phyloP scores from a whole-genome alignment of 2,329 filamentous ascomycete genomes.

The Colletotrichum limetticola region DNA sequence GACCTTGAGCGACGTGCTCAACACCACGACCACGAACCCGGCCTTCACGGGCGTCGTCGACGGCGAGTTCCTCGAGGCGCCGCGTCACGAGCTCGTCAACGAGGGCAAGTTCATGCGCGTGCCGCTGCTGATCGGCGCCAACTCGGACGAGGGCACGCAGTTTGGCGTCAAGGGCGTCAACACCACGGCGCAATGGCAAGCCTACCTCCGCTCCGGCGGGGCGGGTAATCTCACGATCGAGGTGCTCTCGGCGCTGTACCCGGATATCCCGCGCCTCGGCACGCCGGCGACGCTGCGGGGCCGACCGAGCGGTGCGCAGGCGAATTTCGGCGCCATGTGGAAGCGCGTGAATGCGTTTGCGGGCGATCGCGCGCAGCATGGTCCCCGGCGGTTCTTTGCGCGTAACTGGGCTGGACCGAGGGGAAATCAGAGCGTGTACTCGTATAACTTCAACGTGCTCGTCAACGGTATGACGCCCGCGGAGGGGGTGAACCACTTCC shows the following conservation, averaged over 20 bases:
- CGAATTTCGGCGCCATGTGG: constrained; percentile 56
- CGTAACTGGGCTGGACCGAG: constrained; percentile 60
- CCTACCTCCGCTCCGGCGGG: constrained; percentile 45
- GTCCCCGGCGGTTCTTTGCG: constrained; percentile 62
- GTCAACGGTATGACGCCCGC: constrained; percentile 34
- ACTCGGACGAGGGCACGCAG: constrained; percentile 71
- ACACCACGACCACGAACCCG: constrained; percentile 38
- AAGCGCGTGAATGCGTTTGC: constrained; percentile 64
- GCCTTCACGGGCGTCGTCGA: constrained; percentile 45
- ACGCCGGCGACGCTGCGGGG: constrained; percentile 56
- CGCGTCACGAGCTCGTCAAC: constrained; percentile 62
- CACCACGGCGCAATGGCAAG: constrained; percentile 62
- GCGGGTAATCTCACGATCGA: constrained; percentile 43
- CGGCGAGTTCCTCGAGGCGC: constrained; percentile 51
- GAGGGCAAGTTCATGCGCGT: constrained; percentile 71
- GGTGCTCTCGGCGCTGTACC: constrained; percentile 57
- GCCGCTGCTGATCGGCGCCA: constrained; percentile 71
- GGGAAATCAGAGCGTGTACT: constrained; percentile 62
- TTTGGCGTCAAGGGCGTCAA: constrained; percentile 66
- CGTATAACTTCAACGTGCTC: constrained; percentile 58
- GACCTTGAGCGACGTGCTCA: constrained; percentile 45
- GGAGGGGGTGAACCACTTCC: constrained; percentile 42
- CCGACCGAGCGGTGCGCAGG: constrained; percentile 39
- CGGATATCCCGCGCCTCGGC: constrained; percentile 57
- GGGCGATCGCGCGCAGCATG: constrained; percentile 67